A percentile compares a stretch with the other conserved stretches of the same genome.
These are phyloP conservation scores for Geosmithia putterillii DNA, from an alignment of 2,329 filamentous ascomycete species.

Conservation along the genomic window DNA sequence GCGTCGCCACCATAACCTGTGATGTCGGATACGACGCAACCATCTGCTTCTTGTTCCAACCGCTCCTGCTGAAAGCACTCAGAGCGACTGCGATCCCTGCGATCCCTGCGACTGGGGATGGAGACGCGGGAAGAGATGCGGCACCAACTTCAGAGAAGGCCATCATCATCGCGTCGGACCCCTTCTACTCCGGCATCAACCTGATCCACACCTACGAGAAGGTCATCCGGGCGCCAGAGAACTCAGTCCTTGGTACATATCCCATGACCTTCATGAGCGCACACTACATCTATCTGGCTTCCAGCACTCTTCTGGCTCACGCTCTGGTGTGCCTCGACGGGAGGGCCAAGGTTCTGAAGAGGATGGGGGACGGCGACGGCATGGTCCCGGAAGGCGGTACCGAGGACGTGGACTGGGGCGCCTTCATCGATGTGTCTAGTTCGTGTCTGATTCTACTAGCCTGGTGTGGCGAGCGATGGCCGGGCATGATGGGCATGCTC, in stretches of 20 bases:
- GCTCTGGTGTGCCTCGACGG: not conserved
- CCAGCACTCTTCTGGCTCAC: not conserved
- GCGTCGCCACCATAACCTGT: not conserved
- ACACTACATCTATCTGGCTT: conserved; percentile 3
- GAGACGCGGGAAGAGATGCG: not conserved
- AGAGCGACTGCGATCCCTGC: not conserved
- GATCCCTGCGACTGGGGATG: not conserved
- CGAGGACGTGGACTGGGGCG: not conserved
- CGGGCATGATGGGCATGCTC: conserved; percentile 2
- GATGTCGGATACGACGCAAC: not conserved
- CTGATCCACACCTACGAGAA: conserved; percentile 2
- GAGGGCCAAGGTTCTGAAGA: no score
- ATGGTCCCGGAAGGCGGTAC: not conserved
- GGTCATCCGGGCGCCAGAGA: conserved; percentile 1
- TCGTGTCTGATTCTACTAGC: conserved; percentile 30
- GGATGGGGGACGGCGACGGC: not conserved
- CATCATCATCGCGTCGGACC: not conserved
- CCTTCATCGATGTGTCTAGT: conserved; percentile 13
- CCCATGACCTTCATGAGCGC: conserved; percentile 3
- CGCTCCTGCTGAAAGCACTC: not conserved
- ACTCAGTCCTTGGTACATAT: conserved; percentile 1
- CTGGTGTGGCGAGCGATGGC: conserved; percentile 15
- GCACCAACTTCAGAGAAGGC: no score
- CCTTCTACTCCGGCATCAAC: conserved; percentile 1
- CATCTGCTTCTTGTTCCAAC: not conserved